A percentile compares a stretch with the other conserved stretches of the same genome.
Evolutionary conservation across 2,329 filamentous ascomycete species (phyloP).

Genomic region (Fusarium tricinctum): DNA sequence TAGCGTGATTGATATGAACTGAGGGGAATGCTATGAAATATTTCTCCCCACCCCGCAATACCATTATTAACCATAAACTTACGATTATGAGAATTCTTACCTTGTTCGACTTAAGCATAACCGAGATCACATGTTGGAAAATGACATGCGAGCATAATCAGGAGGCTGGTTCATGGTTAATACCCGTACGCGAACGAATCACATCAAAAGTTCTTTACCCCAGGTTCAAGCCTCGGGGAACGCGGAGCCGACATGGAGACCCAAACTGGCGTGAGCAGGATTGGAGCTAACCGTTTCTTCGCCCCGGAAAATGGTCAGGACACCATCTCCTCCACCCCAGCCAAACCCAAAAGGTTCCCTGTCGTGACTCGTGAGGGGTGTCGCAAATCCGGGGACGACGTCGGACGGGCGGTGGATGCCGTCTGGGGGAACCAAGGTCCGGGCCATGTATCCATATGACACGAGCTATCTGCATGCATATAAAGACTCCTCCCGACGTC

Average conservation of each 20-base stretch:
- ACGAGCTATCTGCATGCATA: conserved; percentile 14
- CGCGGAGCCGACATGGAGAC: conserved; percentile 28
- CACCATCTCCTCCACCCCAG: conserved; percentile 15
- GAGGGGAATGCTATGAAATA: too few relatives aligned
- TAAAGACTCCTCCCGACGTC: conserved; percentile 27
- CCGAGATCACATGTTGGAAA: neutral
- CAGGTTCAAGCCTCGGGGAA: conserved; percentile 29
- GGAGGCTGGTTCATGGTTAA: neutral
- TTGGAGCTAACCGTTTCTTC: conserved; percentile 12
- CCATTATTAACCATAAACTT: neutral
- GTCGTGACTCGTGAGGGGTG: neutral
- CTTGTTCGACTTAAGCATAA: neutral
- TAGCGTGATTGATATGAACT: too few relatives aligned
- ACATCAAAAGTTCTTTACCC: neutral
- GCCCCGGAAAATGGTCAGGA: conserved; percentile 19
- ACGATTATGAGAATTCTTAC: neutral
- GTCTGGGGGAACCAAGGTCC: conserved; percentile 24
- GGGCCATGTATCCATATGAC: conserved; percentile 1
- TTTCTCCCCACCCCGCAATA: too few relatives aligned
- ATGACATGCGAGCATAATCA: neutral
- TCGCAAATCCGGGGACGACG: conserved; percentile 43
- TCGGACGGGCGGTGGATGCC: conserved; percentile 30
- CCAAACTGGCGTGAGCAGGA: neutral
- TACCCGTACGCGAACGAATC: conserved; percentile 13
- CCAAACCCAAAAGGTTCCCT: neutral